A percentile compares a stretch with the other conserved stretches of the same genome.
These are phyloP conservation scores for Paramecium sexaurelia DNA, from an alignment of 73 alveolate genomes.

Conservation along the genomic window DNA sequence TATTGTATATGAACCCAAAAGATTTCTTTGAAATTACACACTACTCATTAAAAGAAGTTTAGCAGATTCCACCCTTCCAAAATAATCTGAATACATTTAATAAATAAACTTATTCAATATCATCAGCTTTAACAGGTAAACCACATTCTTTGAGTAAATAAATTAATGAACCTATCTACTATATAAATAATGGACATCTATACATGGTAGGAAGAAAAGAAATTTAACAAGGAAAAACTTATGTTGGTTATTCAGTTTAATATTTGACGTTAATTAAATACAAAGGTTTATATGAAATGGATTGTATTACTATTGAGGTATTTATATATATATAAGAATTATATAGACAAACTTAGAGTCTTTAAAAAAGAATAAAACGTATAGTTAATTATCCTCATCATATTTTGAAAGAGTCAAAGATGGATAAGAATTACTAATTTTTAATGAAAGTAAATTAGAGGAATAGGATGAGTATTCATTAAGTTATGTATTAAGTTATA, in stretches of 20 bases:
- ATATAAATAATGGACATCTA: not conserved
- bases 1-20: conserved; percentile 42
- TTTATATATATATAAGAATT: not conserved
- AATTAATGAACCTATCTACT: not conserved
- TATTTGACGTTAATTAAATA: not conserved
- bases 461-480: conserved; percentile 30
- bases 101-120: not conserved
- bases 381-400: not conserved
- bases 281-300: conserved; percentile 30
- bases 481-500: not conserved
- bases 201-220: conserved; percentile 25
- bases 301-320: conserved; percentile 24
- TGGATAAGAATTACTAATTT: not conserved
- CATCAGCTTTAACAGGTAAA: not conserved
- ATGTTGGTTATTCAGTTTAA: not conserved
- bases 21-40: conserved; percentile 49
- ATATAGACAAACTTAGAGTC: conserved; percentile 10
- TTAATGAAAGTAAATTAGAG: conserved; percentile 29
- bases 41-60: not conserved
- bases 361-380: conserved; percentile 41
- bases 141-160: not conserved
- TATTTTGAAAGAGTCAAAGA: conserved; percentile 22
- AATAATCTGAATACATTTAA: not conserved
- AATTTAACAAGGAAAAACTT: not conserved
- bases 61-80: not conserved